Conservation (phyloP, 768 basidiomycete genomes). For the Coprinellus aureogranulatus region DNA sequence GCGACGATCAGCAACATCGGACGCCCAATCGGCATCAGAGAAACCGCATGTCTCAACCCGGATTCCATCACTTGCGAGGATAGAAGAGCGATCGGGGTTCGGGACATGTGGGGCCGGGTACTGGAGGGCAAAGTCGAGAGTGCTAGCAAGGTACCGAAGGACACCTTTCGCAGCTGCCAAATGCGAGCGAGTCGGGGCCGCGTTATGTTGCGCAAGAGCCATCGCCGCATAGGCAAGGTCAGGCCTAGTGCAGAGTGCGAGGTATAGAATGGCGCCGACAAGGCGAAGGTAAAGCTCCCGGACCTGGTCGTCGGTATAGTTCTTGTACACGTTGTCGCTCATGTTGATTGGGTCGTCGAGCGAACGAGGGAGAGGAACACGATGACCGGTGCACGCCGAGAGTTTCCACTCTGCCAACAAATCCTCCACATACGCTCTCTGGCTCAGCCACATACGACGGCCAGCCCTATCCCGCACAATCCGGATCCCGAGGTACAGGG, state of each 20-base stretch:
- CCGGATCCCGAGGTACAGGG: conserved; percentile 6
- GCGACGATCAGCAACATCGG: conserved; percentile 15
- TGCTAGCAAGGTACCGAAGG: conserved; percentile 31
- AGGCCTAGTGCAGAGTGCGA: conserved; percentile 30
- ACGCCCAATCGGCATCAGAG: conserved; percentile 29
- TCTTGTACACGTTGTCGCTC: conserved; percentile 5
- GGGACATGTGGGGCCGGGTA: background rate
- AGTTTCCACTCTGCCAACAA: conserved; percentile 12
- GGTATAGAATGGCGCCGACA: conserved; percentile 25
- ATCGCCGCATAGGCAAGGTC: conserved; percentile 33
- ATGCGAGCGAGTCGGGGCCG: conserved; percentile 16
- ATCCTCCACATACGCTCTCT: conserved; percentile 8
- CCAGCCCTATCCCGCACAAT: conserved; percentile 10
- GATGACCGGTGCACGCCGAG: conserved; percentile 9
- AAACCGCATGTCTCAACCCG: conserved; percentile 11
- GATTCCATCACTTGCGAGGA: background rate
- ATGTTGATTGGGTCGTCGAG: background rate
- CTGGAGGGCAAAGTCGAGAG: conserved; percentile 11
- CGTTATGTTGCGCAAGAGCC: conserved; percentile 26
- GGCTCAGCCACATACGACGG: conserved; percentile 7
- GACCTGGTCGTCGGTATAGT: conserved; percentile 13
- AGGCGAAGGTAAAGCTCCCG: conserved; percentile 17
- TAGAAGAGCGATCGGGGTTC: background rate
- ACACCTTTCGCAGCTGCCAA: conserved; percentile 29
- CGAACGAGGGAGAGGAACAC: conserved; percentile 4